Evolutionary conservation across 768 basidiomycete genomes (phyloP).

Genomic region (Leccinellum luteum): DNA sequence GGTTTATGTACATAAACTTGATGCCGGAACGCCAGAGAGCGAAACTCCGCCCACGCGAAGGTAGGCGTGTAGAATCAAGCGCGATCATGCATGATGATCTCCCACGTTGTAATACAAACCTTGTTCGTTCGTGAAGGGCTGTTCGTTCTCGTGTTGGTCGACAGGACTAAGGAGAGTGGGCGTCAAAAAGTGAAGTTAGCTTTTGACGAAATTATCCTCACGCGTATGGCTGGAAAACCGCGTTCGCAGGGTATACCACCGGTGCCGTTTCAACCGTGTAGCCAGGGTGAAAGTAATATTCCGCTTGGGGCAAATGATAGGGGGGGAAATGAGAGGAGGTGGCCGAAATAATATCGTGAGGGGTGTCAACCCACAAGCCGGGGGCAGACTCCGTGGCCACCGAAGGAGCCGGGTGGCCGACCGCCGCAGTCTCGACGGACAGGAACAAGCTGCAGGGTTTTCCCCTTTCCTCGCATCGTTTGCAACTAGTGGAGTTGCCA

Average conservation of each 20-base stretch:
- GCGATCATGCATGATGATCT: conserved; percentile 5
- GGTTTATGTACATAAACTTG: conserved; percentile 3
- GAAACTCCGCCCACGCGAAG: background rate
- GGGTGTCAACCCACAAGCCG: conserved; percentile 6
- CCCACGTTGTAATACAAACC: conserved; percentile 3
- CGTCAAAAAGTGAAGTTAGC: background rate
- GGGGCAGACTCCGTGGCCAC: background rate
- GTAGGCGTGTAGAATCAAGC: conserved; percentile 3
- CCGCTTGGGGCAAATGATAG: background rate
- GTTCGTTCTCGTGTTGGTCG: conserved; percentile 8
- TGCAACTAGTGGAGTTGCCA: conserved; percentile 9
- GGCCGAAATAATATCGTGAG: conserved; percentile 1
- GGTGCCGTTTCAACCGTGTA: background rate
- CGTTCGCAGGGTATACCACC: conserved; percentile 6
- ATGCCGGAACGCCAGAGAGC: background rate
- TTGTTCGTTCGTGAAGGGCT: conserved; percentile 8
- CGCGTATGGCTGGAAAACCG: conserved; percentile 13
- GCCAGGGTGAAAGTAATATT: background rate
- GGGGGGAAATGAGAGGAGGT: background rate
- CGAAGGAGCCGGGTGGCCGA: conserved; percentile 7
- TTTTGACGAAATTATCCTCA: conserved; percentile 4
- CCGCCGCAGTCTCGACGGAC: background rate
- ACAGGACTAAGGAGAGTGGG: conserved; percentile 4
- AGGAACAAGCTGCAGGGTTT: conserved; percentile 17
- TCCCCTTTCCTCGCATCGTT: conserved; percentile 15